These are phyloP conservation scores for Kodamaea jinghongensis DNA, from an alignment of 805 yeast species.

Conservation along the genomic window DNA sequence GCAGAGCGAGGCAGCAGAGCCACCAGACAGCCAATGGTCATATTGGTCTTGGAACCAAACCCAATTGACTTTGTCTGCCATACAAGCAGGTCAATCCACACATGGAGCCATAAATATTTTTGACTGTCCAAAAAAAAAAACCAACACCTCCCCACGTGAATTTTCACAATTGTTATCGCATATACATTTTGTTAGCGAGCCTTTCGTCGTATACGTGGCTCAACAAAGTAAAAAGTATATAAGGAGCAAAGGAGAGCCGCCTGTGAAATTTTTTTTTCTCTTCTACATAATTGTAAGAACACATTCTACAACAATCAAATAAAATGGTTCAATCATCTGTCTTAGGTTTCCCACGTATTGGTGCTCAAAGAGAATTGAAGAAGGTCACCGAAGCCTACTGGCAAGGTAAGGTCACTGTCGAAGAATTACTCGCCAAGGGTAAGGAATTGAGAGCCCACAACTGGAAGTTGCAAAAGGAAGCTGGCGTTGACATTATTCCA, in stretches of 20 bases:
- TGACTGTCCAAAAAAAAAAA: too few species aligned
- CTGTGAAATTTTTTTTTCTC: background rate
- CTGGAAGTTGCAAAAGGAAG: conserved; percentile 97
- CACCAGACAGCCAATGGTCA: too few species aligned
- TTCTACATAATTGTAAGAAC: conserved; percentile 6
- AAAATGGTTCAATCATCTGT: conserved; percentile 95
- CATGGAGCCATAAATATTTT: too few species aligned
- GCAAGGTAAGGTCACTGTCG: conserved; percentile 87
- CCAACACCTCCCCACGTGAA: too few species aligned
- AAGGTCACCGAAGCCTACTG: conserved; percentile 99
- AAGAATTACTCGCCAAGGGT: conserved; percentile 87
- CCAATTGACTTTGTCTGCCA: too few species aligned
- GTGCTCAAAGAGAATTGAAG: conserved; percentile 98
- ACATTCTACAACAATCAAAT: conserved; percentile 5
- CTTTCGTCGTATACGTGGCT: too few species aligned
- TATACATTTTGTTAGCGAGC: too few species aligned
- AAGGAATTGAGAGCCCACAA: conserved; percentile 91
- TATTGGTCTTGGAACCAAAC: too few species aligned
- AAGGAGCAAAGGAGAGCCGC: background rate
- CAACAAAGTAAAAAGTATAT: conserved; percentile 3
- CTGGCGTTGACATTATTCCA: conserved; percentile 96
- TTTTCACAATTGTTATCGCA: too few species aligned
- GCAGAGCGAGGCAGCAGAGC: too few species aligned
- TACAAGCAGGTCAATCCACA: too few species aligned
- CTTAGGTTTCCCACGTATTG: conserved; percentile 99